Evolutionary conservation across 179 eudicot species (phyloP).

Genomic region (Corrigiola litoralis): DNA sequence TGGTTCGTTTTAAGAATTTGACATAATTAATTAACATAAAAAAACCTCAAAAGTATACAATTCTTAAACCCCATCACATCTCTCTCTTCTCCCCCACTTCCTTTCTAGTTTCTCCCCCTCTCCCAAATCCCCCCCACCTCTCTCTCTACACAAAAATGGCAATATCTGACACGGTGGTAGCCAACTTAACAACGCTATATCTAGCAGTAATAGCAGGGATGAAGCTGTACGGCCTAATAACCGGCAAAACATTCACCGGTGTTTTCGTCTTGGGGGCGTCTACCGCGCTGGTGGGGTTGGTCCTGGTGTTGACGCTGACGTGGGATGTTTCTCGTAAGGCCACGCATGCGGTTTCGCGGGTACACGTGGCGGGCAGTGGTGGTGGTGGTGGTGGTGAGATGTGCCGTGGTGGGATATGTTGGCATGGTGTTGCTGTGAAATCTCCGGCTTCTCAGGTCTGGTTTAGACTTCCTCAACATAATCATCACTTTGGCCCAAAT

Average conservation of each 20-base stretch:
- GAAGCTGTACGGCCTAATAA: constrained; percentile 39
- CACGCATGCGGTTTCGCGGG: constrained; percentile 16
- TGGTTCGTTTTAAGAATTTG: no score
- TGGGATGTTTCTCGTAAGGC: constrained; percentile 64
- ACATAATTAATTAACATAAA: no score
- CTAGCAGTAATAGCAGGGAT: constrained; percentile 49
- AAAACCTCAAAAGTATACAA: no score
- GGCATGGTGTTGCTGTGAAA: constrained; percentile 71
- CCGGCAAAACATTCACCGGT: constrained; percentile 42
- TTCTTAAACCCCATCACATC: constrained; percentile 4
- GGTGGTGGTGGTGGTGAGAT: constrained; percentile 4
- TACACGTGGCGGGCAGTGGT: background rate
- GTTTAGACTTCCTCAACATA: constrained; percentile 51
- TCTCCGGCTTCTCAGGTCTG: constrained; percentile 60
- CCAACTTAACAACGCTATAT: constrained; percentile 48
- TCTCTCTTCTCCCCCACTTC: background rate
- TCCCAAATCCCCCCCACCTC: background rate
- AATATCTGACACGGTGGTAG: constrained; percentile 51
- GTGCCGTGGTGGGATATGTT: constrained; percentile 67
- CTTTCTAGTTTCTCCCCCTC: background rate
- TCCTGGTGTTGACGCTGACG: constrained; percentile 37
- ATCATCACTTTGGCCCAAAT: constrained; percentile 17
- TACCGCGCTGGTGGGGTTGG: constrained; percentile 34
- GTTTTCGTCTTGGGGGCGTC: constrained; percentile 36
- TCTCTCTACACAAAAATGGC: constrained; percentile 34